Evolutionary conservation across 805 yeast genomes (phyloP).

Genomic region (Spathaspora sp.): DNA sequence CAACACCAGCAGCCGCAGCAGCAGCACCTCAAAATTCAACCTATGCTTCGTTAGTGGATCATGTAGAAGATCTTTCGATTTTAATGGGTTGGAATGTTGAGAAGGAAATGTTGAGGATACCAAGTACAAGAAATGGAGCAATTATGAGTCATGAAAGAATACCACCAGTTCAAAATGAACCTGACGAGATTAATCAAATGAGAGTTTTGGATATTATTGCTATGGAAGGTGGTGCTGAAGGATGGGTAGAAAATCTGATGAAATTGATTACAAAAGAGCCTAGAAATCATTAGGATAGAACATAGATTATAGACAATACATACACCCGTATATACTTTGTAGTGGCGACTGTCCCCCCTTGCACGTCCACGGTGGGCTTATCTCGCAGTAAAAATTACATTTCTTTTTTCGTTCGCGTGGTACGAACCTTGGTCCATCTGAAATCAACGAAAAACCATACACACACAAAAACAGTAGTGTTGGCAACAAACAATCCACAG

Average conservation of each 20-base stretch:
- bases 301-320: not conserved
- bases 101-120: slow-evolving; percentile 85
- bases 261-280: slow-evolving; percentile 67
- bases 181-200: slow-evolving; percentile 30
- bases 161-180: slow-evolving; percentile 17
- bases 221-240: slow-evolving; percentile 84
- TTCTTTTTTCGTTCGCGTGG: not conserved
- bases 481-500: not conserved
- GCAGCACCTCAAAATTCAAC: slow-evolving; percentile 42
- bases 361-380: too few relatives aligned
- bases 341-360: not conserved
- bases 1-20: not conserved
- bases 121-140: slow-evolving; percentile 92
- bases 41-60: slow-evolving; percentile 83
- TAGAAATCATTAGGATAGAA: slow-evolving; percentile 52
- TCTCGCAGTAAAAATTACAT: not conserved
- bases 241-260: slow-evolving; percentile 84
- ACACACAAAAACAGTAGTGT: not conserved
- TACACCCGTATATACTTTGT: not conserved
- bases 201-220: slow-evolving; percentile 58
- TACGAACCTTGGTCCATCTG: too few relatives aligned
- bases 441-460: not conserved
- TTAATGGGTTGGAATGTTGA: slow-evolving; percentile 81
- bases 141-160: slow-evolving; percentile 59
- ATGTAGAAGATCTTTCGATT: slow-evolving; percentile 65